phyloP scores from a whole-genome alignment of 2,329 filamentous ascomycete species.

The Colletotrichum destructivum region DNA sequence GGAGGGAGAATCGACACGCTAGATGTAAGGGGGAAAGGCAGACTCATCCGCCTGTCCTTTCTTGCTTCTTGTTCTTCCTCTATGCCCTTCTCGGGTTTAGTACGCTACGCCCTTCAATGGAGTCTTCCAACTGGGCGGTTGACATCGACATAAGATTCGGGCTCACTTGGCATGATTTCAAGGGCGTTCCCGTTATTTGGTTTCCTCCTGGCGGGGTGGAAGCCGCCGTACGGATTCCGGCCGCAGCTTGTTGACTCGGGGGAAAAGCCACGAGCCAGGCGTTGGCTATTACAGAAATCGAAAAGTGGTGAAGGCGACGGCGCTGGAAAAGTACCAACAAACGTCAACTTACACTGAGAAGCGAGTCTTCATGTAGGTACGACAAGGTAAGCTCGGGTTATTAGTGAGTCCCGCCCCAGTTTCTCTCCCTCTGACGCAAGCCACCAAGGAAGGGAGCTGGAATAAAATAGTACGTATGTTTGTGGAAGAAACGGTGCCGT shows the following conservation, averaged over 20 bases:
- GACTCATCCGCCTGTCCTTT: background rate
- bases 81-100: background rate
- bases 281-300: slow-evolving; percentile 4
- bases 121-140: background rate
- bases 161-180: slow-evolving; percentile 4
- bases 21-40: background rate
- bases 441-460: slow-evolving; percentile 7
- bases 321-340: slow-evolving; percentile 7
- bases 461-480: background rate
- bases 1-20: slow-evolving; percentile 3
- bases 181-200: slow-evolving; percentile 8
- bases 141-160: slow-evolving; percentile 4
- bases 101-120: background rate
- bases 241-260: slow-evolving; percentile 21
- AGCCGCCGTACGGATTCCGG: slow-evolving; percentile 11
- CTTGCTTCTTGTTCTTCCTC: background rate
- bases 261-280: slow-evolving; percentile 16
- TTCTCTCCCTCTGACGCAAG: slow-evolving; percentile 14
- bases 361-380: slow-evolving; percentile 8
- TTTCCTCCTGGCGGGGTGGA: background rate
- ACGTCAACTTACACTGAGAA: background rate
- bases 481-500: slow-evolving; percentile 23
- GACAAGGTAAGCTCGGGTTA: background rate
- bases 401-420: background rate
- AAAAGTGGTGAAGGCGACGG: slow-evolving; percentile 5